Evolutionary conservation across 2,329 filamentous ascomycete species (phyloP), one percentile per base, ranked within the genome.

Genomic region (Fusarium denticulatum): DNA sequence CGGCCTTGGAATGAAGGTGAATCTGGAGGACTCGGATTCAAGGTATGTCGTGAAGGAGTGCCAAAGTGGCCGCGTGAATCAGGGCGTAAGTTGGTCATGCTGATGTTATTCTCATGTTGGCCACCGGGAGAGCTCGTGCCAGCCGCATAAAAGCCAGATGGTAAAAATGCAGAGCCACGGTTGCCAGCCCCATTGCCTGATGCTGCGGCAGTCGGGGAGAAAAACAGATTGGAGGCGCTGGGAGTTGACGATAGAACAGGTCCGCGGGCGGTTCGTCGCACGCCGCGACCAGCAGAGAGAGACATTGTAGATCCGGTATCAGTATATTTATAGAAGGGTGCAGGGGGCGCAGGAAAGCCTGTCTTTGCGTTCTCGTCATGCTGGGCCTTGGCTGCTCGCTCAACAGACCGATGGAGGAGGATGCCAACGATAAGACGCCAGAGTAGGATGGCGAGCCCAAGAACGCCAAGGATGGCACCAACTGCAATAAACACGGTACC

Each of bases 401-500:
- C 93, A 66, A 98, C 95, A 40, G 93, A 96, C 67, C 96, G 93
- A 82, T 98, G 96, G 66, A 99, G 90, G 46, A 96, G 93, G 88
- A 94, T 97, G 68, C 94, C 95, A 67, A 98, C 91, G 63, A 98
- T 88, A 57, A 88, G 92, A 69, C 96, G 94, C 96, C 96, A 99
- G 65, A 93, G 87, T 18, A 99, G 87, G 49, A 98, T 90, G n/a
- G 91, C 91, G 14, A 94, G 85, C 16, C 91, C 94, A 72, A 98
- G 90, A 74, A 95, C 92, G 22, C 94, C 96, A 12, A 99, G 89
- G 34, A 94, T 92, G 32, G 95, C 93, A 50, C 96, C 96, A 3
- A 98, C 96, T 28, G 91, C 93, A 78, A 99, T 99, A 85, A 99
- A 99, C 67, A 99, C 93, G 8, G 96, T 98, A 61, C 96, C 96